Base-by-base conservation (phyloP, 164 flowering plant species). In the Chimonanthus praecox region DNA sequence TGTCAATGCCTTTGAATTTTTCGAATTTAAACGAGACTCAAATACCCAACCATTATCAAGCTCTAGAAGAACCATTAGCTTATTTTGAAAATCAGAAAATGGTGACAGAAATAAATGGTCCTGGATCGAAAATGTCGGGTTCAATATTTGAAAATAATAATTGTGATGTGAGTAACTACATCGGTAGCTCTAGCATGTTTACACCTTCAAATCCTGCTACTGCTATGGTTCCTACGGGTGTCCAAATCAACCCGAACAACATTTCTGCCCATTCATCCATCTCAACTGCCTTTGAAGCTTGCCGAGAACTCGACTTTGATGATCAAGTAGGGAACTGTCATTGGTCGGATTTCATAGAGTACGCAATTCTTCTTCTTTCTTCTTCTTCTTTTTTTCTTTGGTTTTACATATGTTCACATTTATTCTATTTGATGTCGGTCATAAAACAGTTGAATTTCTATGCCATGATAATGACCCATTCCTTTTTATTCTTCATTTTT, bases 321-420 rank as follows among this genome's bases (percentile, higher is more conserved):
- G 84, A 84, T 74, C 83, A 85, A 61, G 47, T 76, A 43, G 68
- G 75, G 73, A 82, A 67, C 20, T 71, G 75, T 64, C 79, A 71
- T 68, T 87, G 87, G 90, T 73, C 69, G 71, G 80, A 87, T 64
- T 58, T 85, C 47, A 69, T 87, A 51, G 76, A 83, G 87, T 85
- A 84, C 58, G 85, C 65, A 48, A 65, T 3, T 66, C 45, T 20
- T 8, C 68, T 11, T 65, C 44, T 65, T 13, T 45, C 5, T 65
- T 62, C 18, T 3, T 15, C 3, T 64, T 18, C 4, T 5, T 48
- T 5, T 48, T 3, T 48, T 16, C 50, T 50, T 64, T 58, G 47
- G 10, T 50, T 33, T 54, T 72, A 9, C 46, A 49, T 46, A 48
- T 5, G 8, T 65, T 64, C 61, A 13, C 13, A 20, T 51, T 66